A percentile compares a stretch with the other conserved stretches of the same genome.
phyloP scores from a whole-genome alignment of 495 filamentous ascomycete species.

The Haplographium delicatum region DNA sequence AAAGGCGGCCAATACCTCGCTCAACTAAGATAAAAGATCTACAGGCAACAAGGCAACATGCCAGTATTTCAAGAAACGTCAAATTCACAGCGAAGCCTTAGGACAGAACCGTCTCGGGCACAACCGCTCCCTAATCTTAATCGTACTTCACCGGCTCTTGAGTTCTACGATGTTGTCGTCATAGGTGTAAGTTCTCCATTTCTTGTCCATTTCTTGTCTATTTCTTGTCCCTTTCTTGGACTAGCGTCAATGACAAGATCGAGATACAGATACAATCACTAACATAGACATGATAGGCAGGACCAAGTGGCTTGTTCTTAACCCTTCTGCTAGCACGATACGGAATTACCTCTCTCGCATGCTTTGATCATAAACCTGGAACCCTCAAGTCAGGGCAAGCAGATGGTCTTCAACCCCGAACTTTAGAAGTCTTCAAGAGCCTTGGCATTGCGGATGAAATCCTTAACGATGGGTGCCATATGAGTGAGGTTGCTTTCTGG shows the following conservation, averaged over 20 bases:
- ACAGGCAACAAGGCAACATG: slow-evolving; percentile 26
- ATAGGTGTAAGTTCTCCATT: slow-evolving; percentile 24
- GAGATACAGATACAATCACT: not conserved
- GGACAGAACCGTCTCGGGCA: slow-evolving; percentile 38
- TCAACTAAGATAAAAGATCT: too few relatives aligned
- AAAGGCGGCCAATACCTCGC: too few relatives aligned
- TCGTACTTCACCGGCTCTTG: slow-evolving; percentile 28
- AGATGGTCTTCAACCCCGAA: slow-evolving; percentile 27
- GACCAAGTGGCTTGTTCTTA: slow-evolving; percentile 45
- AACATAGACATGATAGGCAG: slow-evolving; percentile 28
- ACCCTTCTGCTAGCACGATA: slow-evolving; percentile 43
- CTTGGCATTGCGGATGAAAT: slow-evolving; percentile 20
- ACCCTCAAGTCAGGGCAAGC: slow-evolving; percentile 34
- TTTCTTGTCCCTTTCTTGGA: too few relatives aligned
- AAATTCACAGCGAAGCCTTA: slow-evolving; percentile 34
- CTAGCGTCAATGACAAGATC: too few relatives aligned
- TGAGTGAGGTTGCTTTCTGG: slow-evolving; percentile 26
- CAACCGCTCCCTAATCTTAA: slow-evolving; percentile 31
- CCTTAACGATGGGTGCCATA: slow-evolving; percentile 16
- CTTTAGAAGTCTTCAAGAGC: slow-evolving; percentile 30
- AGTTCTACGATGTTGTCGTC: slow-evolving; percentile 41
- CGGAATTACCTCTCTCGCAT: slow-evolving; percentile 38
- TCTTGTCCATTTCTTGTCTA: too few relatives aligned
- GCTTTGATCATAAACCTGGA: slow-evolving; percentile 40
- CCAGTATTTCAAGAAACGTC: slow-evolving; percentile 42